Conservation (phyloP, 2,329 filamentous ascomycete species). For the Ramularia endophylla region DNA sequence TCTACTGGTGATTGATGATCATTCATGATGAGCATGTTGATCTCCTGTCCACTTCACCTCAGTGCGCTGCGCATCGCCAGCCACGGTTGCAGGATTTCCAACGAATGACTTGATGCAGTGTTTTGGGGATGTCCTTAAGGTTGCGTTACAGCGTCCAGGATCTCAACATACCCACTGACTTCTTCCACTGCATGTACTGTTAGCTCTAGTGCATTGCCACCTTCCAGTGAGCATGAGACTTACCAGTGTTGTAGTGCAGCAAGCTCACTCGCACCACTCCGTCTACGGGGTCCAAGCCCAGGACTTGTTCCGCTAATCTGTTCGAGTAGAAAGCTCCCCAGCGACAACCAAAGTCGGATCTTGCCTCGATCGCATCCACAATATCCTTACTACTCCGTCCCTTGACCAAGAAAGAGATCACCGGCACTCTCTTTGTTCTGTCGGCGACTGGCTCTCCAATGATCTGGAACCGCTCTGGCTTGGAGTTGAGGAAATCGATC, state of each 20-base stretch:
- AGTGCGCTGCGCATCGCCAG: too few species aligned
- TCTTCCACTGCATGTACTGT: constrained; percentile 46
- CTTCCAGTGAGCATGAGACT: constrained; percentile 27
- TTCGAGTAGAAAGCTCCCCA: constrained; percentile 67
- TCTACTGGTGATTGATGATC: too few species aligned
- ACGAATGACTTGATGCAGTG: neutral
- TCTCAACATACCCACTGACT: constrained; percentile 46
- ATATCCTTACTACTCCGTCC: constrained; percentile 52
- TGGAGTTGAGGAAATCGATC: constrained; percentile 52
- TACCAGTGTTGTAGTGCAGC: constrained; percentile 66
- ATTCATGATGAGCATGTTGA: too few species aligned
- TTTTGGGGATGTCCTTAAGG: constrained; percentile 1
- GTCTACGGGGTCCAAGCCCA: constrained; percentile 51
- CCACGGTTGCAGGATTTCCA: too few species aligned
- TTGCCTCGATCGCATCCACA: constrained; percentile 56
- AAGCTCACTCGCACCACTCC: constrained; percentile 65
- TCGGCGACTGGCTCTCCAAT: constrained; percentile 51
- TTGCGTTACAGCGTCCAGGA: constrained; percentile 44
- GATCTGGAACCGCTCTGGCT: constrained; percentile 49
- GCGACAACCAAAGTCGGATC: constrained; percentile 55
- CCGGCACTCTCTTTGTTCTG: constrained; percentile 51
- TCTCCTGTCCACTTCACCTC: too few species aligned
- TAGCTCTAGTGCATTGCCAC: constrained; percentile 1
- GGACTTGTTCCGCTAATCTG: constrained; percentile 53
- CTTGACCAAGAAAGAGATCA: constrained; percentile 60